Evolutionary conservation across 108 stramenopile species (phyloP).

Genomic region (Cyclotella sp.): DNA sequence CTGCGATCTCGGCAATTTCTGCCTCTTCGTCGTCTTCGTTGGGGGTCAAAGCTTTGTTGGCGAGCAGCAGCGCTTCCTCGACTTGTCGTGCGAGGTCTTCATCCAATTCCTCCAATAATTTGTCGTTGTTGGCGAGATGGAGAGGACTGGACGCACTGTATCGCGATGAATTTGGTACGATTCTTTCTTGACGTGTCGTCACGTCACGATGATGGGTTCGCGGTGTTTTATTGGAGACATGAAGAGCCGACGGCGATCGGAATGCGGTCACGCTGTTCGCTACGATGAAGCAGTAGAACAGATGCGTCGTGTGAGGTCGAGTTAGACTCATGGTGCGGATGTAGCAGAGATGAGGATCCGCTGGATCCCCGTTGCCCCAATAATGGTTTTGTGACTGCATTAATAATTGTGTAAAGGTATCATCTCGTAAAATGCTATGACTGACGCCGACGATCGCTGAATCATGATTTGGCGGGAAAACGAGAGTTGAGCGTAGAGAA

Average conservation of each 20-base stretch:
- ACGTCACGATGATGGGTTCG: neutral
- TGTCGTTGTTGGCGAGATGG: neutral
- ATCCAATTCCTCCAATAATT: conserved; percentile 20
- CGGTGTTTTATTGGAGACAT: neutral
- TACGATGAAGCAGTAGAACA: conserved; percentile 3
- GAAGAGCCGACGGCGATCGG: neutral
- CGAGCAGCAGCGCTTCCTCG: conserved; percentile 35
- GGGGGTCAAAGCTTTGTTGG: conserved; percentile 17
- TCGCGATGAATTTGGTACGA: neutral
- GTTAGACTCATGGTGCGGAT: neutral
- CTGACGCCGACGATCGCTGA: too few species aligned
- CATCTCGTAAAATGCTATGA: too few species aligned
- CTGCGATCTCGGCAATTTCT: conserved; percentile 19
- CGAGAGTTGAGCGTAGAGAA: too few species aligned
- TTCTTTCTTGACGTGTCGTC: neutral
- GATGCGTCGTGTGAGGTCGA: neutral
- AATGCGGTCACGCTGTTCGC: neutral
- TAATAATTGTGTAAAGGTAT: too few species aligned
- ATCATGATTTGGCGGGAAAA: too few species aligned
- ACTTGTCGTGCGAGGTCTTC: conserved; percentile 30
- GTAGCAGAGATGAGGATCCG: neutral
- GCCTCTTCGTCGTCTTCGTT: conserved; percentile 20
- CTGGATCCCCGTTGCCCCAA: neutral
- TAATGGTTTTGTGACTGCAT: too few species aligned
- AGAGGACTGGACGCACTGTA: neutral